phyloP scores from a whole-genome alignment of 352 stramenopile species.

The Globisporangium camurandrum region DNA sequence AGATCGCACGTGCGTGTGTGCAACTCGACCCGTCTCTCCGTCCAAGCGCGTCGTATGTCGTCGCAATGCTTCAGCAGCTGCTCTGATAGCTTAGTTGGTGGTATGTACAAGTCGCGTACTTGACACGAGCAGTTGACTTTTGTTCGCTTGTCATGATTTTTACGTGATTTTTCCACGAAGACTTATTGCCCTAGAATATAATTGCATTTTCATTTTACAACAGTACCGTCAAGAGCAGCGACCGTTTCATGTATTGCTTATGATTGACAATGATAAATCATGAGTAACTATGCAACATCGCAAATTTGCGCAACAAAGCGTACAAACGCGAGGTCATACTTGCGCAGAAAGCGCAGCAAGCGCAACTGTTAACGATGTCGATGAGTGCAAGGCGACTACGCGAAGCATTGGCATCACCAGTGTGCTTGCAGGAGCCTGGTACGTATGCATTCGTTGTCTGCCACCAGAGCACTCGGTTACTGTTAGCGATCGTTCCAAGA shows the following conservation, averaged over 20 bases:
- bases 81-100: background rate
- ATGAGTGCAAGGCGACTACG: conserved; percentile 31
- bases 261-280: too few relatives aligned
- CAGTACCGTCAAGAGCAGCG: too few relatives aligned
- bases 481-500: too few relatives aligned
- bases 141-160: background rate
- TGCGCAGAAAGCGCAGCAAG: background rate
- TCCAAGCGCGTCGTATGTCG: conserved; percentile 64
- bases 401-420: conserved; percentile 19
- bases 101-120: background rate
- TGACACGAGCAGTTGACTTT: background rate
- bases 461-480: too few relatives aligned
- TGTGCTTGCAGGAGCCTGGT: conserved; percentile 5
- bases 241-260: too few relatives aligned
- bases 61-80: conserved; percentile 54
- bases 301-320: too few relatives aligned
- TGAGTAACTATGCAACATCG: too few relatives aligned
- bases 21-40: conserved; percentile 64
- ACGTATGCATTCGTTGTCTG: too few relatives aligned
- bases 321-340: background rate
- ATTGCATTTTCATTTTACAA: too few relatives aligned
- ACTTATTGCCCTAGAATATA: too few relatives aligned
- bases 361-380: background rate
- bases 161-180: background rate
- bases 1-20: conserved; percentile 56